Evolutionary conservation across 495 filamentous ascomycete species (phyloP).

Genomic region (Trichoderma orchidacearum): DNA sequence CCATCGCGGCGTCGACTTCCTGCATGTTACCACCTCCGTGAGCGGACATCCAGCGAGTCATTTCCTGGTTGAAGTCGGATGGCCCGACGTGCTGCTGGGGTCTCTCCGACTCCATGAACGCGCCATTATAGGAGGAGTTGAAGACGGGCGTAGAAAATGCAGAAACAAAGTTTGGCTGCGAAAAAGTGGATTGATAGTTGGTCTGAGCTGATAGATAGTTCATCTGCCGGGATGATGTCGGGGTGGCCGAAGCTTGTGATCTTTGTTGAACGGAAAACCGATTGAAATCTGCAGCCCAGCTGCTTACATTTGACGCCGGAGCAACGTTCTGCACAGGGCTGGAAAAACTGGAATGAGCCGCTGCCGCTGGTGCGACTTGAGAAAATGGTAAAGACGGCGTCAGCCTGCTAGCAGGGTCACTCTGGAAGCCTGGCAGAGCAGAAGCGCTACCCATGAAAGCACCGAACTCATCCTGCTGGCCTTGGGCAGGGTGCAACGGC

Average conservation of each 20-base stretch:
- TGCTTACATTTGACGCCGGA: not conserved
- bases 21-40: not conserved
- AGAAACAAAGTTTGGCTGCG: not conserved
- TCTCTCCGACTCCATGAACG: not conserved
- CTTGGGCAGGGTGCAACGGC: not conserved
- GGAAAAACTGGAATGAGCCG: not conserved
- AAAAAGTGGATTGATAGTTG: not conserved
- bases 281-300: slow-evolving; percentile 1
- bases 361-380: not conserved
- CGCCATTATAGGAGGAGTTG: not conserved
- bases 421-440: not conserved
- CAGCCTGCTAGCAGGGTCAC: not conserved
- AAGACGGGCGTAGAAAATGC: not conserved
- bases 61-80: slow-evolving; percentile 3
- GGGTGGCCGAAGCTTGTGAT: not conserved
- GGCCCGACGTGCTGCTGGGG: too few relatives aligned
- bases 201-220: not conserved
- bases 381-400: not conserved
- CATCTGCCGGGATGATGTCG: not conserved
- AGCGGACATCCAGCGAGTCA: slow-evolving; percentile 1
- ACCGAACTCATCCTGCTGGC: slow-evolving; percentile 1
- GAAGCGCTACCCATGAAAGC: slow-evolving; percentile 1
- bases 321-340: not conserved
- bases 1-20: slow-evolving; percentile 4
- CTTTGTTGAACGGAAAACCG: not conserved